A percentile compares a stretch with the other conserved stretches of the same genome.
phyloP scores from a whole-genome alignment of 176 grass and related monocot genomes.

The Rhynchospora pubera region DNA sequence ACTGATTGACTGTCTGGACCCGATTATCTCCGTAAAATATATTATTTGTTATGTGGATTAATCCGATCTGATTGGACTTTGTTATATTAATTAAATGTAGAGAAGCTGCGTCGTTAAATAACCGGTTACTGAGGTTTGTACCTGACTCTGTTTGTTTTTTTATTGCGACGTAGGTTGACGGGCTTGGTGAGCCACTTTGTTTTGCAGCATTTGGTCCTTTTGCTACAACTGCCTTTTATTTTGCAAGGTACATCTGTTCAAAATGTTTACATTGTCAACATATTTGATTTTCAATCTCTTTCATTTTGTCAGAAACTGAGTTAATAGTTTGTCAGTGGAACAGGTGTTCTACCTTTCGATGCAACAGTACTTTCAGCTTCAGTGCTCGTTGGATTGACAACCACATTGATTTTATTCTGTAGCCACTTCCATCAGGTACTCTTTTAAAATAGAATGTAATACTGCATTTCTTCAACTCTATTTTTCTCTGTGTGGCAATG shows the following conservation, averaged over 20 bases:
- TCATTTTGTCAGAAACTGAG: conserved; percentile 9
- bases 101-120: no score
- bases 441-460: not conserved
- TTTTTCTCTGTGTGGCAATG: not conserved
- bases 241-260: conserved; percentile 43
- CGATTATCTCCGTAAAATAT: no score
- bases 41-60: no score
- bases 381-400: conserved; percentile 80
- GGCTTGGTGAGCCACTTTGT: conserved; percentile 83
- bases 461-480: not conserved
- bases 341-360: conserved; percentile 41
- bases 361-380: conserved; percentile 62
- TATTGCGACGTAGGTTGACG: no score
- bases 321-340: conserved; percentile 38
- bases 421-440: conserved; percentile 94
- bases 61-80: no score
- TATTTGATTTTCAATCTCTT: not conserved
- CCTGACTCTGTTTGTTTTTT: no score
- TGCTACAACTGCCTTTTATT: conserved; percentile 79
- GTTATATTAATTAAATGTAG: no score
- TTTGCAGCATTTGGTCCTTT: conserved; percentile 91
- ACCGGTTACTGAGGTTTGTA: no score
- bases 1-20: no score
- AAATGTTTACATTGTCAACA: conserved; percentile 19
- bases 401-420: conserved; percentile 96